Evolutionary conservation across 371 early-diverging fungal species (phyloP).

Genomic region (Mucor mucedo): DNA sequence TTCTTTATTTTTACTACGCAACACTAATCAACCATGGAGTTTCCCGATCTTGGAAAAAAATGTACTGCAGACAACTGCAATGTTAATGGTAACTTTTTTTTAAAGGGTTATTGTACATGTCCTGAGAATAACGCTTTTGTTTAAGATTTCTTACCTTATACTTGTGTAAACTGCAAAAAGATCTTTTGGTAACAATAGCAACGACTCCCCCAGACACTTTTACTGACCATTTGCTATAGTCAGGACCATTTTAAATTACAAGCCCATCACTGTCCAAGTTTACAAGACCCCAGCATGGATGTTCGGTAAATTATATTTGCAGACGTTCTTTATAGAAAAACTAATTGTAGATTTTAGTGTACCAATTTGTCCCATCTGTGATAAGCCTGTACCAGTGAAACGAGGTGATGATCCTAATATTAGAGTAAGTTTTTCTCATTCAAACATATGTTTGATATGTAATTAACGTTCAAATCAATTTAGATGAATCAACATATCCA

Average conservation of each 20-base stretch:
- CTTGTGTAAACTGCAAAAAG: slow-evolving; percentile 60
- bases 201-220: no score
- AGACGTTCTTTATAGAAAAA: not conserved
- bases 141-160: slow-evolving; percentile 64
- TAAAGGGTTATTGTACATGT: not conserved
- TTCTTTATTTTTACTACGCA: not conserved
- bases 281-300: slow-evolving; percentile 53
- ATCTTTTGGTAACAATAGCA: slow-evolving; percentile 53
- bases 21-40: slow-evolving; percentile 40
- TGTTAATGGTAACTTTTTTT: slow-evolving; percentile 39
- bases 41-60: slow-evolving; percentile 60
- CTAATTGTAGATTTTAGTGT: slow-evolving; percentile 36
- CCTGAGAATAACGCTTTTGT: not conserved
- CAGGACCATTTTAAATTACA: slow-evolving; percentile 68
- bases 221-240: slow-evolving; percentile 24
- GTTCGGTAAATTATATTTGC: slow-evolving; percentile 36
- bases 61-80: slow-evolving; percentile 55
- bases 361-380: slow-evolving; percentile 68
- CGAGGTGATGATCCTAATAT: slow-evolving; percentile 69
- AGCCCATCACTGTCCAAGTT: slow-evolving; percentile 56
- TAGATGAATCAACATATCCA: slow-evolving; percentile 68
- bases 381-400: slow-evolving; percentile 66
- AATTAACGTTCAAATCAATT: not conserved
- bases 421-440: slow-evolving; percentile 35
- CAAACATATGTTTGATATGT: not conserved